phyloP scores from a whole-genome alignment of 176 grass and related monocot genomes.

The Rhynchospora pubera region DNA sequence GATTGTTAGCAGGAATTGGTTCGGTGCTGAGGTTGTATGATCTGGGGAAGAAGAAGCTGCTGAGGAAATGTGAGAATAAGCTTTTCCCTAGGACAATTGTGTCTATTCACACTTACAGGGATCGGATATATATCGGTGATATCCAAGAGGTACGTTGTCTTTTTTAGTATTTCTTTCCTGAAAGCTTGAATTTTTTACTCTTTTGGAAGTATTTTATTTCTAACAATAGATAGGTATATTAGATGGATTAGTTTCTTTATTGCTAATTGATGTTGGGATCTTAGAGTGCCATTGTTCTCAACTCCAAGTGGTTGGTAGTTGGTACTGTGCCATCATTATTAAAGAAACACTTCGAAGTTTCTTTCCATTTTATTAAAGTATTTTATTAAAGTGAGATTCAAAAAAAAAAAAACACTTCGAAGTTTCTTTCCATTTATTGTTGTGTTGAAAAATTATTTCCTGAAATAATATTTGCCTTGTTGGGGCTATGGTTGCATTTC shows the following conservation, averaged over 20 bases:
- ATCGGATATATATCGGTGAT: conserved; percentile 95
- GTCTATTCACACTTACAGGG: conserved; percentile 89
- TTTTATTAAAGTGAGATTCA: no score
- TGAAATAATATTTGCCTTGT: background rate
- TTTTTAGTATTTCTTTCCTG: conserved; percentile 1
- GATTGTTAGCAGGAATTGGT: conserved; percentile 84
- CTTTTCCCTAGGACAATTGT: conserved; percentile 79
- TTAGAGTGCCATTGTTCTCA: background rate
- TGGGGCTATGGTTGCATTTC: background rate
- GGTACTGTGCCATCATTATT: background rate
- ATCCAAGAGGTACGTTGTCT: conserved; percentile 75
- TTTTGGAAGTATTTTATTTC: no score
- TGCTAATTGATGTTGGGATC: background rate
- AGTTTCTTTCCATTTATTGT: background rate
- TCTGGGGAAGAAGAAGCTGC: conserved; percentile 85
- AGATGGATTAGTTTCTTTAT: background rate
- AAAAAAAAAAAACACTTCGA: no score
- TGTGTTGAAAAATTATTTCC: background rate
- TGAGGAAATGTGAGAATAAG: conserved; percentile 97
- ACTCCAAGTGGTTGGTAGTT: no score
- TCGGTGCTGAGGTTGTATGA: conserved; percentile 86
- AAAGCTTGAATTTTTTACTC: no score
- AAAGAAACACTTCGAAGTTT: background rate
- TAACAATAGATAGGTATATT: no score
- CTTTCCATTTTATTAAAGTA: no score